Evolutionary conservation across 2,329 filamentous ascomycete species (phyloP).

Genomic region (Seiridium cupressi): DNA sequence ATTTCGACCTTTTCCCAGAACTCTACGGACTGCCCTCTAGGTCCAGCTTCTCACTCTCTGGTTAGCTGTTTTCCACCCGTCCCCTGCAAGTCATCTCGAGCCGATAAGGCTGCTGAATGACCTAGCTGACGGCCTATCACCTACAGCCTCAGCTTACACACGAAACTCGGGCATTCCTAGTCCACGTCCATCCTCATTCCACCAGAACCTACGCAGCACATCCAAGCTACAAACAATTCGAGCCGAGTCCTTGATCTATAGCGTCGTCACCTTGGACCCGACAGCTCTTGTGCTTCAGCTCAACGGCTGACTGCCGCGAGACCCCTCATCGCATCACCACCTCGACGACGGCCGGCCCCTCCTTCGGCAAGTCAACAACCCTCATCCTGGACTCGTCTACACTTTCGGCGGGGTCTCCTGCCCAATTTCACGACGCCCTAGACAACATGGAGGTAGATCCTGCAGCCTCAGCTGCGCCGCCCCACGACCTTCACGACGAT

Average conservation of each 20-base stretch:
- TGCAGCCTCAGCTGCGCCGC: constrained; percentile 19
- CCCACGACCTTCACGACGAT: constrained; percentile 41
- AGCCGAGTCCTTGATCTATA: background rate
- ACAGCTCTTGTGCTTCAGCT: background rate
- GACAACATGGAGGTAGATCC: constrained; percentile 50
- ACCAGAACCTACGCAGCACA: background rate
- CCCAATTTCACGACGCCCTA: constrained; percentile 52
- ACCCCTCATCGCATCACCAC: background rate
- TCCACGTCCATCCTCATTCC: background rate
- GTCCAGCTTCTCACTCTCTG: too few relatives aligned
- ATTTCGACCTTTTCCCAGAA: too few relatives aligned
- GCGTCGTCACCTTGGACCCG: background rate
- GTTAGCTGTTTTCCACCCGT: too few relatives aligned
- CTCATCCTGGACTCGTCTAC: constrained; percentile 52
- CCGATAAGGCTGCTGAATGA: background rate
- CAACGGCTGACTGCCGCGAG: background rate
- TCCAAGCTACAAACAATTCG: background rate
- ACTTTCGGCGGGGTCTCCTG: constrained; percentile 46
- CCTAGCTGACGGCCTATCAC: background rate
- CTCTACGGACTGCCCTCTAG: too few relatives aligned
- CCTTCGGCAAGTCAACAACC: background rate
- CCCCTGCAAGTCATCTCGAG: too few relatives aligned
- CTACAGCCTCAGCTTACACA: background rate
- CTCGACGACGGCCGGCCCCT: background rate
- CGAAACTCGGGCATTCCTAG: background rate